Conservation (phyloP, 2,329 filamentous ascomycete genomes). For the Fusarium drepaniforme region DNA sequence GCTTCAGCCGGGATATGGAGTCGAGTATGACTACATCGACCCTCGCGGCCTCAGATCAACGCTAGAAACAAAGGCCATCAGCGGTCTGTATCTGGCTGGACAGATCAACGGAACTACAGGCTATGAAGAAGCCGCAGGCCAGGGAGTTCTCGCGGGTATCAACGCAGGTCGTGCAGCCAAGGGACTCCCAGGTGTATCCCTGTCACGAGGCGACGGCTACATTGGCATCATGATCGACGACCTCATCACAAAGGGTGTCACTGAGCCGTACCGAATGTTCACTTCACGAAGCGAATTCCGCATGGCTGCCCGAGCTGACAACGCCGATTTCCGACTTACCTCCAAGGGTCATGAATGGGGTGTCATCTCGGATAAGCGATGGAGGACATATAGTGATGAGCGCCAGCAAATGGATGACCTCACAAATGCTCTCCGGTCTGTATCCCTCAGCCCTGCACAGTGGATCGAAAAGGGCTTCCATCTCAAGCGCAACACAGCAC, state of each 20-base stretch:
- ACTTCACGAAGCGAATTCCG: slow-evolving; percentile 96
- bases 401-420: slow-evolving; percentile 76
- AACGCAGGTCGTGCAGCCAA: slow-evolving; percentile 89
- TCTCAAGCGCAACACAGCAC: slow-evolving; percentile 73
- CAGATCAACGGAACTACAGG: slow-evolving; percentile 99
- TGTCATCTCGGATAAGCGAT: slow-evolving; percentile 82
- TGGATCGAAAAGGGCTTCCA: slow-evolving; percentile 81
- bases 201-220: slow-evolving; percentile 90
- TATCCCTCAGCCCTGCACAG: slow-evolving; percentile 68
- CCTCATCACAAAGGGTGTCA: slow-evolving; percentile 95
- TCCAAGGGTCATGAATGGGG: slow-evolving; percentile 81
- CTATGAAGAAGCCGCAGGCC: slow-evolving; percentile 96
- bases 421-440: slow-evolving; percentile 68
- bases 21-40: slow-evolving; percentile 99
- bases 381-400: slow-evolving; percentile 76
- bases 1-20: slow-evolving; percentile 95
- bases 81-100: slow-evolving; percentile 89
- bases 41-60: slow-evolving; percentile 89
- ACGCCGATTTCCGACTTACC: slow-evolving; percentile 90
- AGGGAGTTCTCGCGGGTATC: slow-evolving; percentile 91
- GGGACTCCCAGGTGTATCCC: slow-evolving; percentile 71
- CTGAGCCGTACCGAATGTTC: slow-evolving; percentile 98
- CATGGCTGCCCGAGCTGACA: slow-evolving; percentile 92
- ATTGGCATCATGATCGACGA: slow-evolving; percentile 99
- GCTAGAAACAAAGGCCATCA: slow-evolving; percentile 92